Evolutionary conservation across 768 basidiomycete genomes (phyloP).

Genomic region (Mycena vitilis): DNA sequence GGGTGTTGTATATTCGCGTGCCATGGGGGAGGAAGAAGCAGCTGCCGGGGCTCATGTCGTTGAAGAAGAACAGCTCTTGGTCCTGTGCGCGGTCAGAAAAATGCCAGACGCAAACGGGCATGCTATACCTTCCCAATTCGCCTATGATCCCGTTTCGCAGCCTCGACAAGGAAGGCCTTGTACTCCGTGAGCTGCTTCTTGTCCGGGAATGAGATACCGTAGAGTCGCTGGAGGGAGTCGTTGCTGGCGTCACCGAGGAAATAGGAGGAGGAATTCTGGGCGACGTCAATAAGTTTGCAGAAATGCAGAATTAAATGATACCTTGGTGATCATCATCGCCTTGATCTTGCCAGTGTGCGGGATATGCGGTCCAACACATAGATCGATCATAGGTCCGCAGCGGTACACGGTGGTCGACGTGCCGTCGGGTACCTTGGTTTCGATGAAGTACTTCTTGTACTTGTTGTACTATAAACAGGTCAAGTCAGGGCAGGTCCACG

Average conservation of each 20-base stretch:
- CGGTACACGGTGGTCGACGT: constrained; percentile 98
- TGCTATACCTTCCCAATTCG: constrained; percentile 85
- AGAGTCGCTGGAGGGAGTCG: constrained; percentile 95
- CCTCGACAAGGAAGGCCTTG: constrained; percentile 95
- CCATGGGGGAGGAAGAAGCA: constrained; percentile 98
- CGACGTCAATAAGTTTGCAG: constrained; percentile 5
- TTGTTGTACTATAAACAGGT: constrained; percentile 87
- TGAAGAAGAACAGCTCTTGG: constrained; percentile 99
- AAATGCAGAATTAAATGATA: constrained; percentile 41
- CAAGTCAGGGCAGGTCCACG: constrained; percentile 13
- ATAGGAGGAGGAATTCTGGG: constrained; percentile 95
- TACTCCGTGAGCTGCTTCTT: constrained; percentile 95
- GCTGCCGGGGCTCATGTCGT: constrained; percentile 94
- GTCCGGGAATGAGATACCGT: constrained; percentile 99
- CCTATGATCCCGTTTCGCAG: constrained; percentile 97
- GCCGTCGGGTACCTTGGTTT: constrained; percentile 95
- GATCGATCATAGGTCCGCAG: constrained; percentile 98
- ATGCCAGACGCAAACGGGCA: constrained; percentile 1
- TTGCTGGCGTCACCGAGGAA: constrained; percentile 95
- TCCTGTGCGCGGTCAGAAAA: constrained; percentile 58
- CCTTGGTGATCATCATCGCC: constrained; percentile 97
- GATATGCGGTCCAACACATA: constrained; percentile 97
- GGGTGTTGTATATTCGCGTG: constrained; percentile 94
- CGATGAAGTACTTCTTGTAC: constrained; percentile 96
- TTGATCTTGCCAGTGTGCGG: constrained; percentile 99